Base-by-base conservation (phyloP, 805 yeast genomes). In the Isabelozyma rhagii region DNA sequence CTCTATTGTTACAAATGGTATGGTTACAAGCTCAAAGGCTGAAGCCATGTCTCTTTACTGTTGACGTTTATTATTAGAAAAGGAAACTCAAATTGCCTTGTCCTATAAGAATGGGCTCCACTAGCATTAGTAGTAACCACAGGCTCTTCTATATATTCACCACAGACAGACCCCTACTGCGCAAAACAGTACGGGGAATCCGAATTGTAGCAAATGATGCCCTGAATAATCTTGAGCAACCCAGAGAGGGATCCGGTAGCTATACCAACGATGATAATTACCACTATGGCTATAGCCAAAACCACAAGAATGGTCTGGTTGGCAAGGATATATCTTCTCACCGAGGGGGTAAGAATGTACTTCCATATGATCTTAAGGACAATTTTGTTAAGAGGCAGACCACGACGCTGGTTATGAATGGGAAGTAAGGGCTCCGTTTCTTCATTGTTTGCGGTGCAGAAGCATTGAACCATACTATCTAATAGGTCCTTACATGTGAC, bases 401-500 rank as follows among this genome's bases (percentile, higher is more conserved):
- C 47, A 9, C 49, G 27, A 10, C 47, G 52, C 3, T 48, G n/a
- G n/a, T 47, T 48, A 44, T 56, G 52, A n/a, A 54, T 44, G 4
- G 63, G 65, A 28, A 61, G 54, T 44, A 59, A 56, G 4, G 62
- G 64, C 18, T 46, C 52, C 5, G 42, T 43, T 44, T 53, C 59
- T 15, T 44, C 38, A 34, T 45, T 31, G 38, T 41, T 13, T 8
- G 36, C 5, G 36, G n/a, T 4, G 3, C 36, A 31, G 36, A 31
- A 31, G 36, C 36, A 31, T 31, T 10, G 36, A 5, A 31, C 4
- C 8, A 31, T 13, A 5, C 25, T 43, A 50, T 43, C 2, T 38
- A 34, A 17, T 31, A 36, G 39, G 34, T 36, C 14, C 48, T 89
- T 89, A 44, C 82, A 79, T 62, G 75, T 65, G 46, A 53, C 51